Evolutionary conservation across 768 basidiomycete species (phyloP), one percentile per base, ranked within the genome.

Genomic region (Tulasnella sp.): DNA sequence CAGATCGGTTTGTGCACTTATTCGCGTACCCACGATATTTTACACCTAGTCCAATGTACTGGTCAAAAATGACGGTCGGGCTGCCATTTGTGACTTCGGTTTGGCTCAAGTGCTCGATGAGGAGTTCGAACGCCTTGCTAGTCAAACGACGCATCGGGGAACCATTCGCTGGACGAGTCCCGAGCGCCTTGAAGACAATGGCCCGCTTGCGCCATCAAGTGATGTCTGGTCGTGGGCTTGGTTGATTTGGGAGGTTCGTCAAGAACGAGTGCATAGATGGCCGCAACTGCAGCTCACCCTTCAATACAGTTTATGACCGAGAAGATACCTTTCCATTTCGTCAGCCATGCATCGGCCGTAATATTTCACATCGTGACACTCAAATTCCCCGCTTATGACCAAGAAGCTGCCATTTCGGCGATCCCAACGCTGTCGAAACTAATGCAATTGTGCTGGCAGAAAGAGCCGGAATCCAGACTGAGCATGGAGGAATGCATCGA

Each of bases 91-190:
- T 18, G 64, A 69, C 34, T 69, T 69, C 18, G 64, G 64, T 14
- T 31, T 69, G 12, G 64, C 64, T 16, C 64, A 69, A 69, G 64
- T 37, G 4, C 64, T 69, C 31, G 64, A 69, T 34, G 64, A 69
- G 64, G 64, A 69, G 64, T 69, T 69, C 28, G 64, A 69, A 14
- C 64, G 64, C 16, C 64, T 69, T 6, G 64, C 64, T 3, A 69
- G 64, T 69, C 64, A 69, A 14, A 69, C 64, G 4, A 69, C 34
- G 4, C 64, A 69, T 31, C 64, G 64, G 16, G 64, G 64, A 2
- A 69, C 64, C 34, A 14, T 69, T 69, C 64, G 64, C 34, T 69
- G 64, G 64, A 69, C 64, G 9, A 69, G 64, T 69, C 64, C 64
- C 12, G 64, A 69, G 14, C 64, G 64, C 64, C 64, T 69, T 37